Conservation (phyloP, 228 moss, liverwort and hornwort genomes). For the Sphagnum fallax region DNA sequence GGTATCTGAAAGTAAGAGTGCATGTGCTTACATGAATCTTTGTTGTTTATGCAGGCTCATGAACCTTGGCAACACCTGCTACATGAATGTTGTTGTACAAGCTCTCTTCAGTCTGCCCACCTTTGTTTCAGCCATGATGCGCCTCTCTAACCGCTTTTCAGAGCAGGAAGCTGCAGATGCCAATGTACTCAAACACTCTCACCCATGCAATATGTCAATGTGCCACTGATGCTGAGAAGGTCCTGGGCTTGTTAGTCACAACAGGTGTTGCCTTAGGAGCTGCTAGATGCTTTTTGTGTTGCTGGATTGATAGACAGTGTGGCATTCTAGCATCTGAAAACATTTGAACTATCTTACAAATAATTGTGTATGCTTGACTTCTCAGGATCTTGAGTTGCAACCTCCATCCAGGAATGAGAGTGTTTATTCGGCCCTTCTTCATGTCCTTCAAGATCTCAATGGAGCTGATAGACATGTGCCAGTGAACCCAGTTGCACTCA, state of each 20-base stretch:
- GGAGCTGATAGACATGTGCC: constrained; percentile 16
- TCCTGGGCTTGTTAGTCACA: too few relatives aligned
- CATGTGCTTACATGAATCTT: too few relatives aligned
- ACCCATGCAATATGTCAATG: too few relatives aligned
- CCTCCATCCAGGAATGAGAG: constrained; percentile 13
- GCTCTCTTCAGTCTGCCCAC: constrained; percentile 39
- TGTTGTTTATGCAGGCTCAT: constrained; percentile 26
- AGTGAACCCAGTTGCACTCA: constrained; percentile 38
- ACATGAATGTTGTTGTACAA: constrained; percentile 72
- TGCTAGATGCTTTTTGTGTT: too few relatives aligned
- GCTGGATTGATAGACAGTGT: too few relatives aligned
- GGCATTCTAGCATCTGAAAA: too few relatives aligned
- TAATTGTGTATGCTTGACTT: neutral
- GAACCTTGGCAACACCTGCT: constrained; percentile 81
- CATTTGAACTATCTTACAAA: too few relatives aligned
- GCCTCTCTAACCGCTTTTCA: constrained; percentile 15
- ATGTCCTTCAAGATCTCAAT: constrained; percentile 36
- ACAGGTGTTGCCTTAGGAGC: too few relatives aligned
- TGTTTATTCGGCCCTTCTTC: constrained; percentile 35
- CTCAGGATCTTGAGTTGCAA: constrained; percentile 13
- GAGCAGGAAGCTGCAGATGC: neutral
- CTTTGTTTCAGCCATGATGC: constrained; percentile 32
- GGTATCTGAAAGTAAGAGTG: too few relatives aligned
- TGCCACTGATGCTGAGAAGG: too few relatives aligned
- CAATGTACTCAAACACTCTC: neutral